Evolutionary conservation across 352 stramenopile genomes (phyloP).

Genomic region (Globisporangium alternatum): DNA sequence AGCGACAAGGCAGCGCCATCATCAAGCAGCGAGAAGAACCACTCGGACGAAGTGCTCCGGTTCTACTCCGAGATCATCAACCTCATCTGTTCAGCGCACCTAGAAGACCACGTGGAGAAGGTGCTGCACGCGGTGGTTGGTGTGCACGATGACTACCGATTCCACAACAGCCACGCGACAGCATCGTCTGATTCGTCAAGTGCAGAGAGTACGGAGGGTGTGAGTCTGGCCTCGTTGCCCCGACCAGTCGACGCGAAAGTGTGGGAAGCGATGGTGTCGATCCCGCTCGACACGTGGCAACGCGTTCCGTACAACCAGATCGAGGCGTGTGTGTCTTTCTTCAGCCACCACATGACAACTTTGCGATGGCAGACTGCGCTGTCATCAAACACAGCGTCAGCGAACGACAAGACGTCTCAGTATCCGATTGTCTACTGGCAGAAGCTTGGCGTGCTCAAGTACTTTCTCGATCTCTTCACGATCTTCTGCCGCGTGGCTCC

Average conservation of each 20-base stretch:
- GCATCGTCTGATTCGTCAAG: constrained; percentile 15
- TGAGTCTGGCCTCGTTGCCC: constrained; percentile 28
- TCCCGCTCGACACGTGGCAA: constrained; percentile 49
- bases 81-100: constrained; percentile 55
- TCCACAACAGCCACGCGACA: constrained; percentile 30
- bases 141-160: constrained; percentile 79
- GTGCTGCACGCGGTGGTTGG: constrained; percentile 77
- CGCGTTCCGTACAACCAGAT: constrained; percentile 39
- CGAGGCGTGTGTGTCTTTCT: constrained; percentile 46
- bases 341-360: constrained; percentile 60
- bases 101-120: constrained; percentile 83
- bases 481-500: constrained; percentile 58
- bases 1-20: constrained; percentile 13
- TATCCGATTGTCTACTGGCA: constrained; percentile 73
- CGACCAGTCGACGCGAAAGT: constrained; percentile 58
- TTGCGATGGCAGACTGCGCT: constrained; percentile 51
- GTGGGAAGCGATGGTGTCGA: constrained; percentile 63
- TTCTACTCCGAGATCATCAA: constrained; percentile 74
- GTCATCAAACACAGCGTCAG: constrained; percentile 10
- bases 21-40: constrained; percentile 15
- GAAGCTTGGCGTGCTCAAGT: constrained; percentile 64
- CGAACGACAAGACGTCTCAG: constrained; percentile 16
- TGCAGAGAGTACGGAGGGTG: constrained; percentile 9
- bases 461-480: constrained; percentile 75
- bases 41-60: constrained; percentile 53